phyloP scores from a whole-genome alignment of 805 yeast genomes.

The Maudiozyma barnettii region DNA sequence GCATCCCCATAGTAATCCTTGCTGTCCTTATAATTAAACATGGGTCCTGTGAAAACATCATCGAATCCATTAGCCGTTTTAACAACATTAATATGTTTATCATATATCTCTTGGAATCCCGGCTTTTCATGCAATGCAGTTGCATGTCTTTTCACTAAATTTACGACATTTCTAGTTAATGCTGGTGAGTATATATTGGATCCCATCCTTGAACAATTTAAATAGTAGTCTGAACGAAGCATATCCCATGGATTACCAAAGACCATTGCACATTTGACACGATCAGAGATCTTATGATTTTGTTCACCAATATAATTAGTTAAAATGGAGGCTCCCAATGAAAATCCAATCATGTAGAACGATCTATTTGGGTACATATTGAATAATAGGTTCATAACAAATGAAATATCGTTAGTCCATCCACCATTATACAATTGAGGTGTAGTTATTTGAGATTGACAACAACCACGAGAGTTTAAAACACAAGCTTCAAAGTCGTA shows the following conservation, averaged over 20 bases:
- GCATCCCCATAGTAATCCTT: slow-evolving; percentile 57
- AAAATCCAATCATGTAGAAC: slow-evolving; percentile 66
- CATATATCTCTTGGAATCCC: slow-evolving; percentile 10
- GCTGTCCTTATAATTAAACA: slow-evolving; percentile 57
- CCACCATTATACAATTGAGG: slow-evolving; percentile 62
- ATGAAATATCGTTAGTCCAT: slow-evolving; percentile 55
- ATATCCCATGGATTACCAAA: slow-evolving; percentile 74
- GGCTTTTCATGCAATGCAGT: slow-evolving; percentile 30
- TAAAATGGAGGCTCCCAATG: slow-evolving; percentile 68
- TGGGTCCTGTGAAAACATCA: slow-evolving; percentile 49
- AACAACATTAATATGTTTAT: slow-evolving; percentile 19
- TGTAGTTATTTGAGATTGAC: slow-evolving; percentile 55
- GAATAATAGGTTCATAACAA: slow-evolving; percentile 2
- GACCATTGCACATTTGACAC: slow-evolving; percentile 44
- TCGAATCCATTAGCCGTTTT: slow-evolving; percentile 49
- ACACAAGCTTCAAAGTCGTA: slow-evolving; percentile 55
- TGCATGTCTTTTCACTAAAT: slow-evolving; percentile 36
- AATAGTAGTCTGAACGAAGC: slow-evolving; percentile 35
- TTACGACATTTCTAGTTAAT: slow-evolving; percentile 40
- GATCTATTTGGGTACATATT: slow-evolving; percentile 43
- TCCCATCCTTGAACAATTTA: slow-evolving; percentile 38
- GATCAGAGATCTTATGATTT: slow-evolving; percentile 32
- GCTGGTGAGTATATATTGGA: slow-evolving; percentile 39
- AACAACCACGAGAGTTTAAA: slow-evolving; percentile 69
- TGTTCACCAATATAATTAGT: slow-evolving; percentile 67